These are phyloP conservation scores for Malus hybrid DNA, from an alignment of 331 rosid species.

Conservation along the genomic window DNA sequence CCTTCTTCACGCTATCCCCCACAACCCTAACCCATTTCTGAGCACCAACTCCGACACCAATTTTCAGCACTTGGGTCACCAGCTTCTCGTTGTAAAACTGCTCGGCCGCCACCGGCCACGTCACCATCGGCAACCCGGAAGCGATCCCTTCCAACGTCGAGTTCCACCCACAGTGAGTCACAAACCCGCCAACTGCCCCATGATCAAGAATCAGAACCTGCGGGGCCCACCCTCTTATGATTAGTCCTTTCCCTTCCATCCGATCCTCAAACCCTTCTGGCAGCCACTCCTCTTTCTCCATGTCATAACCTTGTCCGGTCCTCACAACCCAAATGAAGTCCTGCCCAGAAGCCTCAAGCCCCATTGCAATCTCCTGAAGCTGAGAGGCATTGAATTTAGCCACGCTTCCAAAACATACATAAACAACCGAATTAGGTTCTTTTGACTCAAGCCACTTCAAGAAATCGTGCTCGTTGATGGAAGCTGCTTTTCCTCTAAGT, in stretches of 20 bases:
- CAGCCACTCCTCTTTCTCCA: conserved; percentile 17
- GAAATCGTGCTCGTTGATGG: background rate
- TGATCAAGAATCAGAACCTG: conserved; percentile 25
- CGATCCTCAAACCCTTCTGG: conserved; percentile 27
- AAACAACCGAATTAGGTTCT: background rate
- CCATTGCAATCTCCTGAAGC: conserved; percentile 18
- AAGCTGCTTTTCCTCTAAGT: background rate
- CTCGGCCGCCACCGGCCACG: conserved; percentile 19
- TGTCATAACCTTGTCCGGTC: background rate
- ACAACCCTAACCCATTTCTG: background rate
- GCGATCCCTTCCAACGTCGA: conserved; percentile 10
- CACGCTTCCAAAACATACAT: conserved; percentile 19
- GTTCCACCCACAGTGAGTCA: conserved; percentile 40
- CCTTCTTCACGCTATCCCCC: conserved; percentile 1
- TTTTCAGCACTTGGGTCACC: background rate
- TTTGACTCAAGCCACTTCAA: conserved; percentile 21
- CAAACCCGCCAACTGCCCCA: conserved; percentile 20
- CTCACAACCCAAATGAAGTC: conserved; percentile 35
- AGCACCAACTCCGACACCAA: background rate
- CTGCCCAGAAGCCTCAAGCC: conserved; percentile 25
- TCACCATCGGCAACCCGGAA: conserved; percentile 25
- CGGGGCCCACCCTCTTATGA: conserved; percentile 34
- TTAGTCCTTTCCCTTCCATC: conserved; percentile 16
- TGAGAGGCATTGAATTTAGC: conserved; percentile 7
- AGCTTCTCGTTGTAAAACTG: conserved; percentile 31